Percentiles rank a stretch among this genome's conserved stretches.
phyloP scores from a whole-genome alignment of 495 filamentous ascomycete genomes.

The Hypoxylon crocopeplum region DNA sequence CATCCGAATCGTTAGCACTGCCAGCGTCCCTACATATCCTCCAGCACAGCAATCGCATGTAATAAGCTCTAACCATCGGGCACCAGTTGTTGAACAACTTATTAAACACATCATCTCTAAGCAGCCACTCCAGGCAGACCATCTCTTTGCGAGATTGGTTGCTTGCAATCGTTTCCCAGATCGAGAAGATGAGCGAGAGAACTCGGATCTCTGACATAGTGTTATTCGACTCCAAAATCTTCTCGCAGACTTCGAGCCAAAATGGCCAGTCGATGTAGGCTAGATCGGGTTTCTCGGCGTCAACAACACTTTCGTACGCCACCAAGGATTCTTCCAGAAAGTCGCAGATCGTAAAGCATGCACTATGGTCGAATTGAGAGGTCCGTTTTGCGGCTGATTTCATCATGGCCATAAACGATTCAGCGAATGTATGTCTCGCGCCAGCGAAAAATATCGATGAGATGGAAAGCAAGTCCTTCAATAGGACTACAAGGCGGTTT shows the following conservation, averaged over 20 bases:
- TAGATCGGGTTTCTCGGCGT: slow-evolving; percentile 44
- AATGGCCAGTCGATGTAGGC: slow-evolving; percentile 78
- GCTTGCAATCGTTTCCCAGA: slow-evolving; percentile 77
- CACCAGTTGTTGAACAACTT: slow-evolving; percentile 96
- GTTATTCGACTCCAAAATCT: slow-evolving; percentile 87
- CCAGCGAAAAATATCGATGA: slow-evolving; percentile 47
- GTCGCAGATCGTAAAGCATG: slow-evolving; percentile 91
- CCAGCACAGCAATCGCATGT: slow-evolving; percentile 93
- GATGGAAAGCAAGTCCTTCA: slow-evolving; percentile 79
- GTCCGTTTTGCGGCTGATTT: slow-evolving; percentile 76
- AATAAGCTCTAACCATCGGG: slow-evolving; percentile 97
- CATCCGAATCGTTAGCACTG: slow-evolving; percentile 68
- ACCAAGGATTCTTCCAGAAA: slow-evolving; percentile 79
- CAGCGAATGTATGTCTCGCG: slow-evolving; percentile 75
- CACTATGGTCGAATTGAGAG: slow-evolving; percentile 83
- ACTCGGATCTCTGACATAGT: slow-evolving; percentile 92
- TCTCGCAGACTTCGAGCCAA: slow-evolving; percentile 84
- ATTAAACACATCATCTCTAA: slow-evolving; percentile 80
- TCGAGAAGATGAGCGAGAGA: slow-evolving; percentile 81
- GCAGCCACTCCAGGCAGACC: slow-evolving; percentile 79
- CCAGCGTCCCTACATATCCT: slow-evolving; percentile 81
- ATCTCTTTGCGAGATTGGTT: slow-evolving; percentile 72
- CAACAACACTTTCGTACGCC: slow-evolving; percentile 44
- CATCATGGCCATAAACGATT: slow-evolving; percentile 76
- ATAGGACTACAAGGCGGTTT: slow-evolving; percentile 84